Evolutionary conservation across 176 grass and related monocot genomes (phyloP).

Genomic region (Guadua angustifolia): DNA sequence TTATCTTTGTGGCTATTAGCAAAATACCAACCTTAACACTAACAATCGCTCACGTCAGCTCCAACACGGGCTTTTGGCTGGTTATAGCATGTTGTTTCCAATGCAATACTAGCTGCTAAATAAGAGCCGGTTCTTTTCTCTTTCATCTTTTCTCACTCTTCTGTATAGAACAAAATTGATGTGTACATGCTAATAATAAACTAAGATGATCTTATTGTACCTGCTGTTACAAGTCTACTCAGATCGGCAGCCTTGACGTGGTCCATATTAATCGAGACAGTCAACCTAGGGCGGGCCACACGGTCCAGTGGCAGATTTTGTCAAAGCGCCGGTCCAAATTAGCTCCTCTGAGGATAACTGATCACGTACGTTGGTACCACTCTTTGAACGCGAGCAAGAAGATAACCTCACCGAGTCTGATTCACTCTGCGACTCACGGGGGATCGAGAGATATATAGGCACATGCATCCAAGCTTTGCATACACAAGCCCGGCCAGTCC

Average conservation of each 20-base stretch:
- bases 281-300: neutral
- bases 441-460: neutral
- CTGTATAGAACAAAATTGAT: too few species aligned
- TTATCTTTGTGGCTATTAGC: too few species aligned
- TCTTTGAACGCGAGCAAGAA: neutral
- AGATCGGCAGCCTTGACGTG: neutral
- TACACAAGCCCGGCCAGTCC: slow-evolving; percentile 1
- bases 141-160: too few species aligned
- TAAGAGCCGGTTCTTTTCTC: too few species aligned
- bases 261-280: neutral
- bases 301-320: neutral
- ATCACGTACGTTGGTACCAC: neutral
- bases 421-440: neutral
- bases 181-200: too few species aligned
- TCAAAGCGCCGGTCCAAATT: neutral
- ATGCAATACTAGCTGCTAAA: too few species aligned
- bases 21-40: too few species aligned
- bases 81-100: too few species aligned
- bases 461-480: slow-evolving; percentile 2
- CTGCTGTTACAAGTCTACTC: too few species aligned
- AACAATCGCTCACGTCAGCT: too few species aligned
- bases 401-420: neutral
- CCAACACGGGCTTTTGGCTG: too few species aligned
- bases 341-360: neutral
- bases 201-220: too few species aligned